These are phyloP conservation scores for Globisporangium nagaii DNA, from an alignment of 352 stramenopile genomes.

Conservation along the genomic window DNA sequence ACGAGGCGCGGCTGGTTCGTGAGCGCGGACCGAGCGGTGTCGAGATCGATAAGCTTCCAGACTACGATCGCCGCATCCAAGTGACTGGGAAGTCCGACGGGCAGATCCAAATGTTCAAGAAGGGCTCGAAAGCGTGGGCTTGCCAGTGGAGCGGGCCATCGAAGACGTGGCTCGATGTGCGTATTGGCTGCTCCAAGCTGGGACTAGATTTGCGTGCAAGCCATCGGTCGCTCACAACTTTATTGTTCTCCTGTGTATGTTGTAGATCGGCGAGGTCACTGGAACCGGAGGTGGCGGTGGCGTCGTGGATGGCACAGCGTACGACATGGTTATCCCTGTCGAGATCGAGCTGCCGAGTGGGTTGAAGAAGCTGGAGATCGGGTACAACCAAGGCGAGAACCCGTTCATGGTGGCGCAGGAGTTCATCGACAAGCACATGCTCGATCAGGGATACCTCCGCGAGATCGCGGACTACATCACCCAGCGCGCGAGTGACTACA, in stretches of 20 bases:
- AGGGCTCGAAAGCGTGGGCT: conserved; percentile 89
- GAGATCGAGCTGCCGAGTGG: conserved; percentile 93
- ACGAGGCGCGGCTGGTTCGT: conserved; percentile 47
- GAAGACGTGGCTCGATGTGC: conserved; percentile 94
- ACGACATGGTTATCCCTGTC: conserved; percentile 96
- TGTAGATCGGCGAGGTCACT: conserved; percentile 81
- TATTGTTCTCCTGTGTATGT: neutral
- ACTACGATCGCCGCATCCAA: conserved; percentile 86
- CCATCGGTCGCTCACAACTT: neutral
- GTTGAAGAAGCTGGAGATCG: conserved; percentile 93
- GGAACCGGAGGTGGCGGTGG: conserved; percentile 72
- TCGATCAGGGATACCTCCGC: conserved; percentile 91
- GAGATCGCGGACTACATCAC: conserved; percentile 97
- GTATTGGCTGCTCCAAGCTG: conserved; percentile 7
- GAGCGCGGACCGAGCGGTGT: conserved; percentile 85
- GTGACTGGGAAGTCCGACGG: conserved; percentile 85
- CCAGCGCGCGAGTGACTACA: conserved; percentile 82
- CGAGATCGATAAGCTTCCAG: conserved; percentile 92
- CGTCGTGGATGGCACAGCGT: conserved; percentile 90
- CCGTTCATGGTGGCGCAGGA: conserved; percentile 93
- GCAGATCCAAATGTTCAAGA: conserved; percentile 96
- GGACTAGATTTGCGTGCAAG: neutral
- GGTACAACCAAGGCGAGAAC: conserved; percentile 98
- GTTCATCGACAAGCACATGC: conserved; percentile 96
- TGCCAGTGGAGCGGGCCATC: conserved; percentile 92